These are phyloP conservation scores for Annona squamosa DNA, from an alignment of 164 flowering plant species.

Conservation along the genomic window DNA sequence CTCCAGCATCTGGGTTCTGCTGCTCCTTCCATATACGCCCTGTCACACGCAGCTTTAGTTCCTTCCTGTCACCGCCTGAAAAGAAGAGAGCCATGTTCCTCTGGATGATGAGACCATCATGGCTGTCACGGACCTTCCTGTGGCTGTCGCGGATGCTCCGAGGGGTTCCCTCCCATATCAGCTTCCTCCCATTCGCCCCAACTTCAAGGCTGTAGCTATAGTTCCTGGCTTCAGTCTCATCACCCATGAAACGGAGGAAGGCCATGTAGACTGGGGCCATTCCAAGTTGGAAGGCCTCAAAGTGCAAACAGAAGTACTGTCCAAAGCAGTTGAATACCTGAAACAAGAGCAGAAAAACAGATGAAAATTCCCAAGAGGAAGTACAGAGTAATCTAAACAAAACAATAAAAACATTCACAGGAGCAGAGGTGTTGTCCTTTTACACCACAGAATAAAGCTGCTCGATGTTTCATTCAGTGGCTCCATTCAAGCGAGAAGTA, in stretches of 20 bases:
- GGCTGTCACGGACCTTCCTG: slow-evolving; percentile 51
- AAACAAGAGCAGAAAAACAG: background rate
- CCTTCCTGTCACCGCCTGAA: slow-evolving; percentile 54
- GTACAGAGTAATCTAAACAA: background rate
- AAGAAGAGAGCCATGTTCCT: slow-evolving; percentile 55
- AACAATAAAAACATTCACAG: background rate
- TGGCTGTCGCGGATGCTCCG: slow-evolving; percentile 61
- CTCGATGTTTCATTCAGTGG: background rate
- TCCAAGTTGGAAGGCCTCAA: slow-evolving; percentile 59
- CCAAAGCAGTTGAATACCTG: slow-evolving; percentile 61
- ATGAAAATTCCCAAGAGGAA: no score
- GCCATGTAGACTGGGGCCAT: slow-evolving; percentile 72
- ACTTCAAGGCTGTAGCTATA: slow-evolving; percentile 52
- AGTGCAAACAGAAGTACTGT: slow-evolving; percentile 52
- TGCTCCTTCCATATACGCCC: slow-evolving; percentile 62
- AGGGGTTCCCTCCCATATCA: slow-evolving; percentile 56
- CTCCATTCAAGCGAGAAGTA: background rate
- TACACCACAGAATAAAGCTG: background rate
- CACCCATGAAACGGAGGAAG: slow-evolving; percentile 66
- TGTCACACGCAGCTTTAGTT: slow-evolving; percentile 50
- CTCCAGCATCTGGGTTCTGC: slow-evolving; percentile 38
- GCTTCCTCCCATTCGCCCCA: slow-evolving; percentile 49
- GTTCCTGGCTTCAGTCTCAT: slow-evolving; percentile 44
- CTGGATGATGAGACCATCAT: slow-evolving; percentile 55
- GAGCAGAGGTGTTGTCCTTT: background rate